Evolutionary conservation across 108 stramenopile species (phyloP).

Genomic region (Skeletonema tropicum): DNA sequence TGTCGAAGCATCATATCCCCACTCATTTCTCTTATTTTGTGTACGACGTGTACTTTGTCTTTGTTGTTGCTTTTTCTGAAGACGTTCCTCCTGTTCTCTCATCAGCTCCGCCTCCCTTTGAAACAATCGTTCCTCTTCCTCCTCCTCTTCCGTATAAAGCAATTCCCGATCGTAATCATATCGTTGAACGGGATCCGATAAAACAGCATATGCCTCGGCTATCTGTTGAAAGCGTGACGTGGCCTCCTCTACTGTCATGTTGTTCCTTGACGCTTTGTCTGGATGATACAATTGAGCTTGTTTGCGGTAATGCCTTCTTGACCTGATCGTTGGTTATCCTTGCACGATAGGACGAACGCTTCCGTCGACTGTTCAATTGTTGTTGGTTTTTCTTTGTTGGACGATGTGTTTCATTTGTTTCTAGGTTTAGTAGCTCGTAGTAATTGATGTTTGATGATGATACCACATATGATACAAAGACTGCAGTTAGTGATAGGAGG

Average conservation of each 20-base stretch:
- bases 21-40: background rate
- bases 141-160: slow-evolving; percentile 54
- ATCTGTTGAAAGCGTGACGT: slow-evolving; percentile 56
- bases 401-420: slow-evolving; percentile 39
- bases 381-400: slow-evolving; percentile 17
- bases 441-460: slow-evolving; percentile 16
- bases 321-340: slow-evolving; percentile 65
- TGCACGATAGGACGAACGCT: slow-evolving; percentile 34
- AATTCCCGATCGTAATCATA: slow-evolving; percentile 53
- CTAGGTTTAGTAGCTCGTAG: slow-evolving; percentile 43
- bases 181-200: slow-evolving; percentile 51
- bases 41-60: background rate
- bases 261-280: slow-evolving; percentile 72
- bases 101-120: slow-evolving; percentile 4
- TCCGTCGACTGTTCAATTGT: slow-evolving; percentile 34
- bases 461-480: background rate
- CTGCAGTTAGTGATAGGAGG: background rate
- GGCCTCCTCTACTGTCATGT: slow-evolving; percentile 33
- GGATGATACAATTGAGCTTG: slow-evolving; percentile 56
- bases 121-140: slow-evolving; percentile 35
- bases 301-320: slow-evolving; percentile 86
- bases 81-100: slow-evolving; percentile 12
- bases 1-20: slow-evolving; percentile 11
- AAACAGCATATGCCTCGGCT: slow-evolving; percentile 58
- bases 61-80: slow-evolving; percentile 6